These are phyloP conservation scores for Endocladia muricata DNA, from an alignment of 31 red algal species.

Conservation along the genomic window DNA sequence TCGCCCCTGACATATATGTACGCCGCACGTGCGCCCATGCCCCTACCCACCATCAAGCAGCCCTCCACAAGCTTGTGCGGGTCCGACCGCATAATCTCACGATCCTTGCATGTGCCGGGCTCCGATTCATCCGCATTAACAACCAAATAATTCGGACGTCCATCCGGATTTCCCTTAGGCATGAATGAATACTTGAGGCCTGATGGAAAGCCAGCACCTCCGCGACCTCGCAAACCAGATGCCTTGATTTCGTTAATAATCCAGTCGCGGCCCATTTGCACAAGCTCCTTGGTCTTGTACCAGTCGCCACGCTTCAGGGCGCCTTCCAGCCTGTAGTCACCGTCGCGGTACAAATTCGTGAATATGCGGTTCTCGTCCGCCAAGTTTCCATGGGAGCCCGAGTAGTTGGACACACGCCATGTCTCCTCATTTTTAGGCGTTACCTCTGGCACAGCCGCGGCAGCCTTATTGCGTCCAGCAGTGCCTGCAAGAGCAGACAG, in stretches of 20 bases:
- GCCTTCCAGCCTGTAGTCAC: conserved; percentile 74
- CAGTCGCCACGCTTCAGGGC: conserved; percentile 95
- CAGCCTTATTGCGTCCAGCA: conserved; percentile 8
- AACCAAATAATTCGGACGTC: conserved; percentile 91
- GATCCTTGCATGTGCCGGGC: conserved; percentile 98
- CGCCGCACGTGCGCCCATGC: conserved; percentile 88
- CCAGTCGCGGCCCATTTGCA: conserved; percentile 92
- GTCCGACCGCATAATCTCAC: conserved; percentile 97
- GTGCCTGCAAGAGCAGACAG: conserved; percentile 8
- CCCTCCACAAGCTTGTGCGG: conserved; percentile 99
- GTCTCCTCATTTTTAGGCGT: conserved; percentile 71
- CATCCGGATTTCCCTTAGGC: conserved; percentile 83
- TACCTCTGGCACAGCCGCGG: conserved; percentile 21
- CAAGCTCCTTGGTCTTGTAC: conserved; percentile 93
- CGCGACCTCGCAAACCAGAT: conserved; percentile 93
- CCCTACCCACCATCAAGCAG: conserved; percentile 71
- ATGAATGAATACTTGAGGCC: conserved; percentile 98
- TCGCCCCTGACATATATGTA: conserved; percentile 98
- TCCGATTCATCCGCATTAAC: conserved; percentile 99
- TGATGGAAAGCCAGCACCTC: conserved; percentile 96
- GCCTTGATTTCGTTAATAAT: conserved; percentile 93
- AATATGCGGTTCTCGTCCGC: conserved; percentile 96
- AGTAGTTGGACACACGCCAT: conserved; percentile 94
- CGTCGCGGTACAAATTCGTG: conserved; percentile 92
- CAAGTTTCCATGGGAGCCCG: conserved; percentile 72